These are phyloP conservation scores for Phytophthora sp. DNA, from an alignment of 352 stramenopile genomes.

Conservation along the genomic window DNA sequence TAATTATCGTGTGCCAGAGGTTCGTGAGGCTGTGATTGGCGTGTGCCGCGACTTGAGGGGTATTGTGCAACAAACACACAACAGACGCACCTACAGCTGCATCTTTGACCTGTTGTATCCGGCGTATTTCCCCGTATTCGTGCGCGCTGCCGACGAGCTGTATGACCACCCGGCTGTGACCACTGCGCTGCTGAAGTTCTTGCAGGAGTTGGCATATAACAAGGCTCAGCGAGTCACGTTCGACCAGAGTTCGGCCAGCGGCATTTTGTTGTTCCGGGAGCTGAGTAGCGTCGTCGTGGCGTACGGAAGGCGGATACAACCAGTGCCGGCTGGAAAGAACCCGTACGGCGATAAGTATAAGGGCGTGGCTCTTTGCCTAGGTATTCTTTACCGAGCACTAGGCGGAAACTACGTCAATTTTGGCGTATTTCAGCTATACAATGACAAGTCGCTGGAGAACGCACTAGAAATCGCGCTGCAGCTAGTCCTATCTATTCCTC, in stretches of 20 bases:
- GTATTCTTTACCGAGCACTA: slow-evolving; percentile 87
- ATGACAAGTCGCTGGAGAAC: slow-evolving; percentile 95
- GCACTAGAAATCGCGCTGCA: slow-evolving; percentile 95
- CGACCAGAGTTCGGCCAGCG: slow-evolving; percentile 97
- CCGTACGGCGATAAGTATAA: slow-evolving; percentile 98
- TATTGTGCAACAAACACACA: slow-evolving; percentile 96
- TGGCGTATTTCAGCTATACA: slow-evolving; percentile 99
- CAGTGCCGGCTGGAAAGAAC: slow-evolving; percentile 81
- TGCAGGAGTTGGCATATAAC: slow-evolving; percentile 95
- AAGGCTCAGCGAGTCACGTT: slow-evolving; percentile 98
- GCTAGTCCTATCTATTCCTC: slow-evolving; percentile 94
- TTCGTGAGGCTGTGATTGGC: slow-evolving; percentile 93
- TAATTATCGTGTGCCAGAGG: slow-evolving; percentile 75
- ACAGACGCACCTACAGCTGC: slow-evolving; percentile 95
- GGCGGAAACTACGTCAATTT: slow-evolving; percentile 99
- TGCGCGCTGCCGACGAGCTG: slow-evolving; percentile 94
- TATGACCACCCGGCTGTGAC: slow-evolving; percentile 94
- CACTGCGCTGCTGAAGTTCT: slow-evolving; percentile 97
- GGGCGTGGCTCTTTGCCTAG: slow-evolving; percentile 94
- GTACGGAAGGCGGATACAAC: slow-evolving; percentile 92
- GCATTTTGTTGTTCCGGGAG: slow-evolving; percentile 97
- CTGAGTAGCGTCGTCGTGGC: slow-evolving; percentile 96
- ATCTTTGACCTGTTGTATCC: slow-evolving; percentile 99
- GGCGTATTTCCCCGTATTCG: slow-evolving; percentile 95
- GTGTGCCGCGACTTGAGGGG: slow-evolving; percentile 97